Conservation (phyloP, 495 filamentous ascomycete species). For the Ramalina intermedia region DNA sequence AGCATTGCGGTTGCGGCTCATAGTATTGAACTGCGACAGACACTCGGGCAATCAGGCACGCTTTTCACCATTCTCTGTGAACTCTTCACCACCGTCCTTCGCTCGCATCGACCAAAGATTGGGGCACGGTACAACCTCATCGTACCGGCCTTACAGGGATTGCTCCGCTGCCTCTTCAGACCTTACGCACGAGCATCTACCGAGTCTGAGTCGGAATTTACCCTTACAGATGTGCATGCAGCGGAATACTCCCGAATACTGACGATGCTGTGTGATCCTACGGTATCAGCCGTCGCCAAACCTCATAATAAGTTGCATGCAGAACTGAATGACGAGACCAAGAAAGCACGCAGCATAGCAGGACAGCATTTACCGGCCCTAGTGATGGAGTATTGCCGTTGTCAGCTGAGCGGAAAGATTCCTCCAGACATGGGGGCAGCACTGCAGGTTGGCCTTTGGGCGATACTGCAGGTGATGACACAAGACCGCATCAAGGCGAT, state of each 20-base stretch:
- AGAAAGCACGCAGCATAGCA: slow-evolving; percentile 59
- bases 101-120: slow-evolving; percentile 49
- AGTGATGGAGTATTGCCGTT: slow-evolving; percentile 54
- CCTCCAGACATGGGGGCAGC: slow-evolving; percentile 49
- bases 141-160: slow-evolving; percentile 42
- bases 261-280: slow-evolving; percentile 65
- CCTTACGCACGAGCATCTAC: slow-evolving; percentile 30
- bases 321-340: slow-evolving; percentile 57
- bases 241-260: slow-evolving; percentile 54
- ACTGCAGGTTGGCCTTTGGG: slow-evolving; percentile 57
- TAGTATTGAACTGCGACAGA: slow-evolving; percentile 23
- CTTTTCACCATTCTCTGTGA: slow-evolving; percentile 49
- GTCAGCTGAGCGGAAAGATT: slow-evolving; percentile 42
- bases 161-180: slow-evolving; percentile 50
- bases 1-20: slow-evolving; percentile 41
- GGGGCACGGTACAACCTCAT: slow-evolving; percentile 60
- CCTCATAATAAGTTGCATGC: slow-evolving; percentile 23
- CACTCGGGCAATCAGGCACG: slow-evolving; percentile 28
- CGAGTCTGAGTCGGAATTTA: slow-evolving; percentile 13
- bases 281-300: slow-evolving; percentile 51
- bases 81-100: slow-evolving; percentile 39
- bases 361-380: slow-evolving; percentile 62
- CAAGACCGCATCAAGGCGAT: slow-evolving; percentile 48
- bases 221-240: slow-evolving; percentile 38
- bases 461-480: slow-evolving; percentile 54